Percentiles rank a stretch among this genome's conserved stretches.
Evolutionary conservation across 169 alveolate species (phyloP).

Genomic region (Ichthyophthirius multifiliis): DNA sequence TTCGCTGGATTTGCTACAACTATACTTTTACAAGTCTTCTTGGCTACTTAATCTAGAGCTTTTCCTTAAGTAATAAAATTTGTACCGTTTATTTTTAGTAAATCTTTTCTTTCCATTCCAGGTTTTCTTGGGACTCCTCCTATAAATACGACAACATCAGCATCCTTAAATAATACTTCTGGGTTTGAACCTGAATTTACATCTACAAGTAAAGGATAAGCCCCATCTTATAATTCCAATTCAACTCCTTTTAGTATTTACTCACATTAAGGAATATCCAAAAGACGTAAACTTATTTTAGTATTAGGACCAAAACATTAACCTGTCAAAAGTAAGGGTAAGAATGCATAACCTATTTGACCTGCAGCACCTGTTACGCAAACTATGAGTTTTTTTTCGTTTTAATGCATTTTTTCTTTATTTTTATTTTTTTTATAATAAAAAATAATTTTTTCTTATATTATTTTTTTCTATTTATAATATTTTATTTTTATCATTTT

Average conservation of each 20-base stretch:
- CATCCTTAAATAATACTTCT: conserved; percentile 73
- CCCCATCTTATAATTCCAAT: conserved; percentile 87
- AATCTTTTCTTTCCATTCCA: conserved; percentile 90
- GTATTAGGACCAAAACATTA: conserved; percentile 44
- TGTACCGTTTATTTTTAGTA: conserved; percentile 70
- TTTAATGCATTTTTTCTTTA: too few species aligned
- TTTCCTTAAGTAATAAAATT: conserved; percentile 76
- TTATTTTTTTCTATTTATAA: too few species aligned
- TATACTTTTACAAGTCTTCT: conserved; percentile 56
- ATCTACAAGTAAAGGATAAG: conserved; percentile 69
- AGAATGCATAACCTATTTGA: conserved; percentile 67
- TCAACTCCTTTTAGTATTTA: conserved; percentile 76
- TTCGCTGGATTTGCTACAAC: conserved; percentile 89
- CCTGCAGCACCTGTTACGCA: conserved; percentile 90
- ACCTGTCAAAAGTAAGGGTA: neutral
- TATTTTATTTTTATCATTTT: too few species aligned
- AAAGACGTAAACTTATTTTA: conserved; percentile 48
- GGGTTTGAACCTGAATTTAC: conserved; percentile 62
- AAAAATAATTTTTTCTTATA: too few species aligned
- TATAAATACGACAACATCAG: conserved; percentile 74
- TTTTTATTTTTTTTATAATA: too few species aligned
- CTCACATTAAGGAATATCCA: conserved; percentile 48
- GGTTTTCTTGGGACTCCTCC: conserved; percentile 90
- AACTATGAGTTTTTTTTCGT: conserved; percentile 55
- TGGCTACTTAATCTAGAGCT: conserved; percentile 61